These are phyloP conservation scores for Colletotrichum sp. DNA, from an alignment of 2,329 filamentous ascomycete genomes.

Conservation along the genomic window DNA sequence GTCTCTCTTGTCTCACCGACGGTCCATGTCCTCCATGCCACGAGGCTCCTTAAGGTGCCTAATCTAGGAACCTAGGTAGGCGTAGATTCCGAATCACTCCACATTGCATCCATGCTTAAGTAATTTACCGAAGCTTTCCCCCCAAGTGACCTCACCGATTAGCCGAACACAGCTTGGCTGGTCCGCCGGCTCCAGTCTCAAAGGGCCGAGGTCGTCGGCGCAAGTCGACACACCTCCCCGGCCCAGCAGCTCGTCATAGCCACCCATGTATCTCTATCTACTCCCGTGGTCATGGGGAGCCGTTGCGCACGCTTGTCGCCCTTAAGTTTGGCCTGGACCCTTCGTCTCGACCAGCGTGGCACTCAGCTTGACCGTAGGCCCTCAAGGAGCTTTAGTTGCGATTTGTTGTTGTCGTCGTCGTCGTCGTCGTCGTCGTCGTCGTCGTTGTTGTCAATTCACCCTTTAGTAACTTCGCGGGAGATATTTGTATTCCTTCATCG, in stretches of 20 bases:
- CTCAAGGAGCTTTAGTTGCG: background rate
- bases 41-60: background rate
- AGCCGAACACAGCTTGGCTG: slow-evolving; percentile 1
- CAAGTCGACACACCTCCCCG: background rate
- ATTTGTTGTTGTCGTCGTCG: background rate
- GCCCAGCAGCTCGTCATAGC: background rate
- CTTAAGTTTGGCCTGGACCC: background rate
- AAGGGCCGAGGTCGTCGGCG: slow-evolving; percentile 10
- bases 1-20: background rate
- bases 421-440: background rate
- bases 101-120: background rate
- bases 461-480: background rate
- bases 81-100: background rate
- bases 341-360: background rate
- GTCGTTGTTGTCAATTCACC: background rate
- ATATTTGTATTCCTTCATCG: background rate
- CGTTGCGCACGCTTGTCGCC: background rate
- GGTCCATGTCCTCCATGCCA: background rate
- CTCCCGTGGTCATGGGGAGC: background rate
- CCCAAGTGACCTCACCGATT: slow-evolving; percentile 6
- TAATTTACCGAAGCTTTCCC: background rate
- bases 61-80: background rate
- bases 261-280: background rate
- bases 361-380: background rate
- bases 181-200: background rate